A percentile compares a stretch with the other conserved stretches of the same genome.
phyloP scores from a whole-genome alignment of 208 protist genomes.

The Acanthamoeba lugdunensis region DNA sequence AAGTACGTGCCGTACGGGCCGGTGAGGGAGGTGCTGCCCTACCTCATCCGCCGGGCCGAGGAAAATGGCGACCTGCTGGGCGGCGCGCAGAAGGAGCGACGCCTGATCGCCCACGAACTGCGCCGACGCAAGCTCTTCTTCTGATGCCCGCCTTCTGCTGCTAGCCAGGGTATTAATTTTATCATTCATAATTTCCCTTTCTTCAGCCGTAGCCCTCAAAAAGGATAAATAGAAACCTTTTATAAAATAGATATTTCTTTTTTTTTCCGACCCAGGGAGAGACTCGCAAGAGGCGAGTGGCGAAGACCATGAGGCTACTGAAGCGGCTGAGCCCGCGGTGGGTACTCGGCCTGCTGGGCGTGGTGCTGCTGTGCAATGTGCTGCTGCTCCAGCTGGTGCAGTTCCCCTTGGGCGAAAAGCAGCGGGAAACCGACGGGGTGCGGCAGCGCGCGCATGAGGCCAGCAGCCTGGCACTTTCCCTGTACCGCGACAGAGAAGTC shows the following conservation, averaged over 20 bases:
- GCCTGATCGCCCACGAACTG: conserved; percentile 25
- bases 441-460: background rate
- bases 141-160: background rate
- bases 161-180: no score
- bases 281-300: no score
- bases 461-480: background rate
- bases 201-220: no score
- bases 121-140: conserved; percentile 24
- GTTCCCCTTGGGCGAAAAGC: background rate
- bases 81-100: conserved; percentile 72
- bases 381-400: background rate
- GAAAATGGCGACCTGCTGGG: conserved; percentile 90
- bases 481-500: background rate
- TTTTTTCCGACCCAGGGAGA: no score
- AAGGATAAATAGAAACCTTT: no score
- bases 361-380: background rate
- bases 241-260: no score
- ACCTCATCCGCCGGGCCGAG: conserved; percentile 93
- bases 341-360: background rate
- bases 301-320: no score
- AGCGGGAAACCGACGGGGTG: background rate
- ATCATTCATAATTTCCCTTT: no score
- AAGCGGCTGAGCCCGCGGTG: background rate
- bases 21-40: conserved; percentile 94
- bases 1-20: conserved; percentile 97